phyloP scores from a whole-genome alignment of 306 rosid species.

The Gillenia trifoliata region DNA sequence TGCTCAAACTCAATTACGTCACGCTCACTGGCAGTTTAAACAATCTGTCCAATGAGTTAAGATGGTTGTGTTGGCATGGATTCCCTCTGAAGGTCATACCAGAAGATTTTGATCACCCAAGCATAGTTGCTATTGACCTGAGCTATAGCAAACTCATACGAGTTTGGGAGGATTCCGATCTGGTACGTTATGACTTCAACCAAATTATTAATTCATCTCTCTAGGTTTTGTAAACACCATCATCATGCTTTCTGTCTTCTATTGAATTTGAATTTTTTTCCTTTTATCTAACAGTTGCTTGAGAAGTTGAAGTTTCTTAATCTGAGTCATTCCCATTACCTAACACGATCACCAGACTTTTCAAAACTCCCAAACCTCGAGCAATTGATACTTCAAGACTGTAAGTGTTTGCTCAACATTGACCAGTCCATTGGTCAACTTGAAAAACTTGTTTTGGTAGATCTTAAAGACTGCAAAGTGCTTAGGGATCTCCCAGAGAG shows the following conservation, averaged over 20 bases:
- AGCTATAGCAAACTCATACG: constrained; percentile 17
- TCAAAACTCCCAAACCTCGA: background rate
- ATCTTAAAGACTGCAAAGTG: background rate
- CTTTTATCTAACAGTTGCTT: constrained; percentile 5
- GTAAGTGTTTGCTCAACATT: background rate
- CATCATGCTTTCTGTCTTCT: background rate
- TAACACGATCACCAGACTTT: constrained; percentile 22
- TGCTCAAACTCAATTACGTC: constrained; percentile 30
- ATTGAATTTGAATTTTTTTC: background rate
- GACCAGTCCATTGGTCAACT: background rate
- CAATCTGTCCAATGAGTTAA: constrained; percentile 18
- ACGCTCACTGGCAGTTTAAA: constrained; percentile 8
- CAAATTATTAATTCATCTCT: background rate
- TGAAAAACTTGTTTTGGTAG: background rate
- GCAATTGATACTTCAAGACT: background rate
- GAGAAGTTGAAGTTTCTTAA: background rate
- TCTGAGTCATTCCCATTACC: constrained; percentile 28
- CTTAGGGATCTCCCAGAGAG: background rate
- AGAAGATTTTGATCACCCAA: background rate
- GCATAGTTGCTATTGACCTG: constrained; percentile 29
- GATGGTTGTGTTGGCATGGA: background rate
- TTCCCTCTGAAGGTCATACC: background rate
- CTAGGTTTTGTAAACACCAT: background rate
- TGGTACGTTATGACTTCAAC: constrained; percentile 14
- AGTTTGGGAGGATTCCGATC: constrained; percentile 20